A percentile compares a stretch with the other conserved stretches of the same genome.
These are phyloP conservation scores for Sarocladiaceae sp. DNA, from an alignment of 2,329 filamentous ascomycete species.

Conservation along the genomic window DNA sequence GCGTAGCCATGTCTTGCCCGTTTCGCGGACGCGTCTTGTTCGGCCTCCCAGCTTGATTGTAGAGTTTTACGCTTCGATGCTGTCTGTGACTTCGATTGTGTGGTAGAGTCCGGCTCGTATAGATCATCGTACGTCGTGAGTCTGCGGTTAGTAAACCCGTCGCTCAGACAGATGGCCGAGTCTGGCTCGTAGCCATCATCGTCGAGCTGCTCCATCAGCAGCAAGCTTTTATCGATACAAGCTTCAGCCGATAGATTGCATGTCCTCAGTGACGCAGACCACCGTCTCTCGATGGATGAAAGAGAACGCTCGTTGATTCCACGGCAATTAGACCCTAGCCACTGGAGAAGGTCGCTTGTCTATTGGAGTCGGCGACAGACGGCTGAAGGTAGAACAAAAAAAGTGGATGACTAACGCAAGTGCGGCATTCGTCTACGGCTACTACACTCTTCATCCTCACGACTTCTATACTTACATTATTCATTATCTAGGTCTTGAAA, in stretches of 20 bases:
- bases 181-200: conserved; percentile 1
- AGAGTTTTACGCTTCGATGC: background rate
- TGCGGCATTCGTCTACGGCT: no score
- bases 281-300: no score
- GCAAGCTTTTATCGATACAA: background rate
- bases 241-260: background rate
- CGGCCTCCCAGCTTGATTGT: background rate
- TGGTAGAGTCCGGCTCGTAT: background rate
- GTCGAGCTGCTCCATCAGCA: background rate
- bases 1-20: background rate
- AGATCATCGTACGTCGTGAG: background rate
- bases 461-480: no score
- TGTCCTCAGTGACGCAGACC: no score
- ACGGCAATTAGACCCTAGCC: no score
- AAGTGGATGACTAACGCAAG: conserved; percentile 1
- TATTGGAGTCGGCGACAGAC: no score
- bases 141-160: background rate
- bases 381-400: conserved; percentile 4
- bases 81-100: background rate
- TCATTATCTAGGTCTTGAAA: no score
- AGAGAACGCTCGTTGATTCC: no score
- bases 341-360: background rate
- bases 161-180: background rate
- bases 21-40: background rate
- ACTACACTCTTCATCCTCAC: no score